Conservation (phyloP, 768 basidiomycete species). For the Calocera viscosa region DNA sequence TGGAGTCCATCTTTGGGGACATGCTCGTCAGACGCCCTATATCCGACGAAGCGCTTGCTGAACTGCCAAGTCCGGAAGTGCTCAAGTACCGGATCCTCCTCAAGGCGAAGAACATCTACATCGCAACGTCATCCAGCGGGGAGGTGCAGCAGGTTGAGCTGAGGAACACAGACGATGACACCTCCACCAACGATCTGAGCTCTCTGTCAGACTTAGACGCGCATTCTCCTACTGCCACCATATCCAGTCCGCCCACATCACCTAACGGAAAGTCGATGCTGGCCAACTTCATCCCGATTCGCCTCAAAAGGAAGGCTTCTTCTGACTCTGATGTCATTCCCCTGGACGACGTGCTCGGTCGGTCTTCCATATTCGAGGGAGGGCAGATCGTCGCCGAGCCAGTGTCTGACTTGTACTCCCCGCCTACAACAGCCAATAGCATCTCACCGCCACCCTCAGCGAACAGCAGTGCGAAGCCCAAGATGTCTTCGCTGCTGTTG, state of each 20-base stretch:
- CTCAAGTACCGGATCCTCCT: slow-evolving; percentile 67
- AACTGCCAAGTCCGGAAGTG: slow-evolving; percentile 74
- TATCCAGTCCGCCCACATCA: background rate
- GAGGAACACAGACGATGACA: background rate
- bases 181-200: background rate
- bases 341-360: background rate
- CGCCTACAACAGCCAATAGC: background rate
- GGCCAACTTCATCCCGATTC: background rate
- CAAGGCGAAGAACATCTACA: slow-evolving; percentile 42
- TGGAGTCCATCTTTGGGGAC: slow-evolving; percentile 50
- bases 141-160: background rate
- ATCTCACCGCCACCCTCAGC: background rate
- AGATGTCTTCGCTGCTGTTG: slow-evolving; percentile 64
- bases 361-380: background rate
- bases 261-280: background rate
- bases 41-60: slow-evolving; percentile 29
- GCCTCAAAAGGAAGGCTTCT: background rate
- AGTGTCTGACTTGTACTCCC: background rate
- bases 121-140: background rate
- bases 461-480: slow-evolving; percentile 31
- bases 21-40: slow-evolving; percentile 38
- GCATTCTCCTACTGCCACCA: background rate
- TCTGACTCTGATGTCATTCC: background rate
- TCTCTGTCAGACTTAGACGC: background rate
- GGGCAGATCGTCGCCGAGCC: background rate